Percentiles rank a stretch among this genome's conserved stretches.
phyloP scores from a whole-genome alignment of 192 early-diverging fungal genomes.

The Powellomyces hirtus region DNA sequence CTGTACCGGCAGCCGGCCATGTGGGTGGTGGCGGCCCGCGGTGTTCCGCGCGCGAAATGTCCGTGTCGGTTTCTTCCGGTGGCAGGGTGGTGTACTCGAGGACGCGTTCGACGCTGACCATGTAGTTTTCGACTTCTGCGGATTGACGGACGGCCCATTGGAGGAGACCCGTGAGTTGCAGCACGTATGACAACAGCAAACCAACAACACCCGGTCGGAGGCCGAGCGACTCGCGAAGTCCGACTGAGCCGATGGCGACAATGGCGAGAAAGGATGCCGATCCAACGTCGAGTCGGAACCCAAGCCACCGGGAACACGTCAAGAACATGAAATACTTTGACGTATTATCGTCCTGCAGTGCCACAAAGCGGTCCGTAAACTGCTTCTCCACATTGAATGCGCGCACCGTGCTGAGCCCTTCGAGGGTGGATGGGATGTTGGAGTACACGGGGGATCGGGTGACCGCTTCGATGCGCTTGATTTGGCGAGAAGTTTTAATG shows the following conservation, averaged over 20 bases:
- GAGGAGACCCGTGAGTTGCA: conserved; percentile 54
- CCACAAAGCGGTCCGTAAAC: conserved; percentile 55
- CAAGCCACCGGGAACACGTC: conserved; percentile 48
- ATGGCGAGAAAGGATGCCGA: conserved; percentile 46
- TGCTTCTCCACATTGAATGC: conserved; percentile 55
- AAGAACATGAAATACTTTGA: conserved; percentile 54
- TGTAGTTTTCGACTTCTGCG: conserved; percentile 51
- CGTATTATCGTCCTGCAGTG: conserved; percentile 59
- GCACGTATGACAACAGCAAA: conserved; percentile 48
- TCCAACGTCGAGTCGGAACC: conserved; percentile 52
- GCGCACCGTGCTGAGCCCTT: conserved; percentile 68
- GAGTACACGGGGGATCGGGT: conserved; percentile 66
- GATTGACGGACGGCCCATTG: conserved; percentile 49
- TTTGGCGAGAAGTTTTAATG: conserved; percentile 56
- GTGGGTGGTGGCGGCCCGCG: not conserved
- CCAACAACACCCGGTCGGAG: conserved; percentile 51
- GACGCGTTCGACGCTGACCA: conserved; percentile 67
- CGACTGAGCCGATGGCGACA: conserved; percentile 49
- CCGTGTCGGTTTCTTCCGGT: conserved; percentile 10
- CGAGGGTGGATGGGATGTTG: conserved; percentile 61
- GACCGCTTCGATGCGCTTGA: conserved; percentile 68
- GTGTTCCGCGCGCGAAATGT: not conserved
- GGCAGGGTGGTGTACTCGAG: conserved; percentile 52
- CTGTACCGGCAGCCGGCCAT: conserved; percentile 63
- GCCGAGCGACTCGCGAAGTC: conserved; percentile 36